Percentiles rank a stretch among this genome's conserved stretches.
Conservation (phyloP, 2,329 filamentous ascomycete genomes). For the Plenodomus biglobosus region DNA sequence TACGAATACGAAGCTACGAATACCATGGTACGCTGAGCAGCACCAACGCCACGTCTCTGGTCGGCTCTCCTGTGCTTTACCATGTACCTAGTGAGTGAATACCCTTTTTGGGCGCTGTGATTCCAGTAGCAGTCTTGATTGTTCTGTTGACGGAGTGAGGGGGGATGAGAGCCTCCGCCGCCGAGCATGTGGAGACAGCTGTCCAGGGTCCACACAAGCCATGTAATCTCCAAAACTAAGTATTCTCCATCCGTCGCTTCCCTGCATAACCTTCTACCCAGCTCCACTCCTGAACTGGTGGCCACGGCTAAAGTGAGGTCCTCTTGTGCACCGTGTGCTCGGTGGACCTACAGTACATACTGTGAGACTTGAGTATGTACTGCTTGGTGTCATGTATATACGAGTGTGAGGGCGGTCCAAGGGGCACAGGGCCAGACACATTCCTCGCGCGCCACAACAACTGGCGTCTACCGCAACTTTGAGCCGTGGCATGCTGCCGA, state of each 20-base stretch:
- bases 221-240: neutral
- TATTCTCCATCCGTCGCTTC: neutral
- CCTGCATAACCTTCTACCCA: neutral
- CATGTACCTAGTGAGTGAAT: too few relatives aligned
- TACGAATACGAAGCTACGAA: too few relatives aligned
- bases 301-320: neutral
- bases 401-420: too few relatives aligned
- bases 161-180: neutral
- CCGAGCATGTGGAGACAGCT: neutral
- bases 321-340: neutral
- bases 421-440: neutral
- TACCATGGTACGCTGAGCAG: too few relatives aligned
- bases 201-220: neutral
- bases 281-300: neutral
- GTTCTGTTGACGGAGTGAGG: too few relatives aligned
- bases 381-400: neutral
- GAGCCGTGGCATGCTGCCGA: neutral
- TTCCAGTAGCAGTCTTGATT: too few relatives aligned
- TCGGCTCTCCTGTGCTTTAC: too few relatives aligned
- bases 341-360: too few relatives aligned
- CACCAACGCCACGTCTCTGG: too few relatives aligned
- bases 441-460: neutral
- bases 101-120: too few relatives aligned
- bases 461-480: neutral
- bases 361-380: too few relatives aligned